phyloP scores from a whole-genome alignment of 352 stramenopile species.

The Plasmopara viticola region DNA sequence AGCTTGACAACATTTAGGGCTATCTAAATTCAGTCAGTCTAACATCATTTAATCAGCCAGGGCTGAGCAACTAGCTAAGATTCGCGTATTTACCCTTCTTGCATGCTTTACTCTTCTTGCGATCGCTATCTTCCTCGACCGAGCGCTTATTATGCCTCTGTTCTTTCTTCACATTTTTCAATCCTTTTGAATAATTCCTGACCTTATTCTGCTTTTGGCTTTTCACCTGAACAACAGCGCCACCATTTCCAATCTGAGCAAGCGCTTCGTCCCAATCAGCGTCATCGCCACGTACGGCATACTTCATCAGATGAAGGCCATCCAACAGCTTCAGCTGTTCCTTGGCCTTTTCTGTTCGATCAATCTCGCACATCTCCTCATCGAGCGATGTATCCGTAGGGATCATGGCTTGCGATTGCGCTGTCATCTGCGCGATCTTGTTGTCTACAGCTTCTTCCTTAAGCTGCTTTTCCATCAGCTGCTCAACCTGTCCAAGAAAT shows the following conservation, averaged over 20 bases:
- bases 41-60: too few species aligned
- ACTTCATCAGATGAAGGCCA: constrained; percentile 92
- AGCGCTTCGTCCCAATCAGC: constrained; percentile 86
- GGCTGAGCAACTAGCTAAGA: too few species aligned
- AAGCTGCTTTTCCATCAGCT: constrained; percentile 76
- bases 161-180: constrained; percentile 61
- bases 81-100: background rate
- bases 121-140: constrained; percentile 37
- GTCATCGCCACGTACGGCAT: constrained; percentile 91
- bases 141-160: constrained; percentile 32
- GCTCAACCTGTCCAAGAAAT: constrained; percentile 77
- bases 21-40: too few species aligned
- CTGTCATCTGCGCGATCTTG: constrained; percentile 49
- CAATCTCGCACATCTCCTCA: constrained; percentile 69
- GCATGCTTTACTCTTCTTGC: constrained; percentile 31
- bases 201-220: constrained; percentile 63
- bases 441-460: constrained; percentile 59
- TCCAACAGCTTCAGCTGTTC: constrained; percentile 80
- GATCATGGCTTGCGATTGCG: constrained; percentile 69
- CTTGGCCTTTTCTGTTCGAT: constrained; percentile 77
- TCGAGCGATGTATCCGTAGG: constrained; percentile 77
- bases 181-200: constrained; percentile 62
- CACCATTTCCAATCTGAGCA: constrained; percentile 29
- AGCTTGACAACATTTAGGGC: too few species aligned
- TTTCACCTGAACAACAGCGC: constrained; percentile 73